A percentile compares a stretch with the other conserved stretches of the same genome.
Conservation (phyloP, 306 rosid genomes). For the Glycine tomentella region DNA sequence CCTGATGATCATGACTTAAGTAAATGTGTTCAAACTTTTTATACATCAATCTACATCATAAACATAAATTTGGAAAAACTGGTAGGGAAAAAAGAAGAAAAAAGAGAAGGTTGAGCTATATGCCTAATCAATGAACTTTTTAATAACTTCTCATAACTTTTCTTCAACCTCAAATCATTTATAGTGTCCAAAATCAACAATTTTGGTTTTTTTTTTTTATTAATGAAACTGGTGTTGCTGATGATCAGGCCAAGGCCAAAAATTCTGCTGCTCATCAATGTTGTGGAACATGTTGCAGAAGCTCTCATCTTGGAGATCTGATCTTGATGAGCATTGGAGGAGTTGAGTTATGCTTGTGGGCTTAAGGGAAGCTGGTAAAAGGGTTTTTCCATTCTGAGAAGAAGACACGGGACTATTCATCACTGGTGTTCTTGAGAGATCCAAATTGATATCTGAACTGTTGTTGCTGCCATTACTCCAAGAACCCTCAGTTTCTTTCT, state of each 20-base stretch:
- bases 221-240: conserved; percentile 63
- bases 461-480: conserved; percentile 93
- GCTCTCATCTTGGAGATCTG: conserved; percentile 74
- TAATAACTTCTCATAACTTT: conserved; percentile 2
- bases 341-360: conserved; percentile 76
- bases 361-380: conserved; percentile 57
- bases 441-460: conserved; percentile 76
- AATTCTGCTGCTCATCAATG: conserved; percentile 74
- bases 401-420: conserved; percentile 61
- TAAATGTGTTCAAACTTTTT: conserved; percentile 64
- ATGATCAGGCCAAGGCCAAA: conserved; percentile 91
- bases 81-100: conserved; percentile 1
- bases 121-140: conserved; percentile 29
- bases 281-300: conserved; percentile 77
- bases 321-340: conserved; percentile 76
- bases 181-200: conserved; percentile 25
- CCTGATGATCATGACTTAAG: conserved; percentile 57
- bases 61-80: conserved; percentile 43
- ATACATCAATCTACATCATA: conserved; percentile 60
- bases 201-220: conserved; percentile 10
- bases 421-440: conserved; percentile 72
- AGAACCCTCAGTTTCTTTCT: conserved; percentile 75
- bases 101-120: conserved; percentile 6
- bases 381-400: conserved; percentile 56
- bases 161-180: conserved; percentile 7